Evolutionary conservation across 73 alveolate genomes (phyloP).

Genomic region (Paramecium sexaurelia): DNA sequence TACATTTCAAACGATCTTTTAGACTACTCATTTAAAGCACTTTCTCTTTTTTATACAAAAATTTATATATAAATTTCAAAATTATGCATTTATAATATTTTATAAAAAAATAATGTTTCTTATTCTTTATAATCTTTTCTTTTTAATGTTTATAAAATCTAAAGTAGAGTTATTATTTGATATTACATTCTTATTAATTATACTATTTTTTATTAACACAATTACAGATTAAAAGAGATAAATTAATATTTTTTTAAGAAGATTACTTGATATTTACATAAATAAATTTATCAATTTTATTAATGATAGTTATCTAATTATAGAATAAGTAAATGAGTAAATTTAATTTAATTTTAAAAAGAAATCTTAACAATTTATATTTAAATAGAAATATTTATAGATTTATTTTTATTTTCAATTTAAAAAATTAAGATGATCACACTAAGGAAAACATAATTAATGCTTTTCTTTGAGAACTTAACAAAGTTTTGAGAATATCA

Average conservation of each 20-base stretch:
- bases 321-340: too few relatives aligned
- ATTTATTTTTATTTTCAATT: background rate
- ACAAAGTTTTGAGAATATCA: constrained; percentile 4
- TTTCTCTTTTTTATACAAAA: background rate
- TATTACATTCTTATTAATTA: too few relatives aligned
- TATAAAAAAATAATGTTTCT: background rate
- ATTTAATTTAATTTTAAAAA: too few relatives aligned
- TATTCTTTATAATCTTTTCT: background rate
- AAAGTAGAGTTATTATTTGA: too few relatives aligned
- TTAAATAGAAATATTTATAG: background rate
- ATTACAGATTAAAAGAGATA: too few relatives aligned
- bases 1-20: constrained; percentile 2
- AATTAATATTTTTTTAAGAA: too few relatives aligned
- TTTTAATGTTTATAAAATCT: background rate
- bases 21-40: background rate
- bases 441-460: constrained; percentile 3
- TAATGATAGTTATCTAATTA: too few relatives aligned
- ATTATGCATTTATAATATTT: background rate
- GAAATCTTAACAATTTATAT: too few relatives aligned
- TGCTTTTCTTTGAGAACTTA: constrained; percentile 32
- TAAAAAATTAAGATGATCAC: constrained; percentile 52
- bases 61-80: background rate
- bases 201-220: too few relatives aligned
- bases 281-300: too few relatives aligned
- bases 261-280: too few relatives aligned